Conservation (phyloP, 305 asterid genomes). For the Fraxinus albicans region DNA sequence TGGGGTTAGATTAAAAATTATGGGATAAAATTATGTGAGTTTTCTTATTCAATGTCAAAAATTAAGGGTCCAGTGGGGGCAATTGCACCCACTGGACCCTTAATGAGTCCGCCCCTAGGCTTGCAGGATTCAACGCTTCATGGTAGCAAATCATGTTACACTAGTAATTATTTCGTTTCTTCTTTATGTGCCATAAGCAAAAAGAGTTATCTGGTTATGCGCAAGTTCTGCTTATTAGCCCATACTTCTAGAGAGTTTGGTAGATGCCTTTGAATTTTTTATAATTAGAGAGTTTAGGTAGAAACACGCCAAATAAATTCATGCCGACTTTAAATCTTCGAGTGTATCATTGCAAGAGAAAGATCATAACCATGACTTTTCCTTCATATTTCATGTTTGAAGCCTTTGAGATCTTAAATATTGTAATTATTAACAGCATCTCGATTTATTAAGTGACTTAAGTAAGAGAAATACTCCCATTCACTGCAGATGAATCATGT, state of each 20-base stretch:
- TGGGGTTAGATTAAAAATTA: too few species aligned
- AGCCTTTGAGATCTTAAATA: not conserved
- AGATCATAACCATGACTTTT: not conserved
- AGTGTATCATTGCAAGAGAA: not conserved
- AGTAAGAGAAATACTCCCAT: not conserved
- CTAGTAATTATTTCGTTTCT: not conserved
- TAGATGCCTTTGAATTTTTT: not conserved
- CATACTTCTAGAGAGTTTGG: not conserved
- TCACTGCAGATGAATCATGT: not conserved
- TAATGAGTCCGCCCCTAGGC: not conserved
- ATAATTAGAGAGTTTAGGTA: not conserved
- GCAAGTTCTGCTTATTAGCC: not conserved
- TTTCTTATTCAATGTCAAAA: too few species aligned
- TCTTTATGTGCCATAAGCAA: not conserved
- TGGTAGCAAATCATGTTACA: not conserved
- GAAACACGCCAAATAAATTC: not conserved
- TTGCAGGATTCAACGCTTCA: conserved; percentile 5
- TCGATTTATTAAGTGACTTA: not conserved
- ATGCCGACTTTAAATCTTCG: not conserved
- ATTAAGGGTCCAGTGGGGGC: too few species aligned
- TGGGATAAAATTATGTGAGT: too few species aligned
- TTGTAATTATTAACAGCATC: not conserved
- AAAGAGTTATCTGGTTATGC: not conserved
- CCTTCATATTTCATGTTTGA: not conserved
- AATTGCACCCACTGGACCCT: too few species aligned